Evolutionary conservation across 192 early-diverging fungal genomes (phyloP).

Genomic region (Radiomyces spectabilis): DNA sequence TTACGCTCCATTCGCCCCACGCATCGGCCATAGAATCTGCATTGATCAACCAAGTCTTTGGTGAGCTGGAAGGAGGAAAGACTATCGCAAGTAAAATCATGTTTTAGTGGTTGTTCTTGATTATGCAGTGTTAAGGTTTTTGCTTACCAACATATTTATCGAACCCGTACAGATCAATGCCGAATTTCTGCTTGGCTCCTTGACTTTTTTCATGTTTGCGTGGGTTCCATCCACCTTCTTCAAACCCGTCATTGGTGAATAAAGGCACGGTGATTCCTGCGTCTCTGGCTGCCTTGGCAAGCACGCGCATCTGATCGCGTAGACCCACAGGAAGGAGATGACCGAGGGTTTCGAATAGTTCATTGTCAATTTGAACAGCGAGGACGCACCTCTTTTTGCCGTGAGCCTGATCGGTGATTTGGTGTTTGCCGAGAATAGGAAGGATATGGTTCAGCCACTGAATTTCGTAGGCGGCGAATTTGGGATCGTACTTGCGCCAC

Average conservation of each 20-base stretch:
- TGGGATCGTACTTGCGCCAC: slow-evolving; percentile 59
- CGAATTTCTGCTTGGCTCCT: too few relatives aligned
- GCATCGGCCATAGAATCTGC: slow-evolving; percentile 18
- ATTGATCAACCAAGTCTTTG: slow-evolving; percentile 38
- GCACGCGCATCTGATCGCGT: slow-evolving; percentile 73
- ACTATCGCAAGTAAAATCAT: slow-evolving; percentile 23
- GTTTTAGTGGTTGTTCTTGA: too few relatives aligned
- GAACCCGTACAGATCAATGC: slow-evolving; percentile 72
- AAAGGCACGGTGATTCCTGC: slow-evolving; percentile 70
- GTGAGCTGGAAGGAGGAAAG: slow-evolving; percentile 44
- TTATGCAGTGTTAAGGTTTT: too few relatives aligned
- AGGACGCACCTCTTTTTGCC: slow-evolving; percentile 63
- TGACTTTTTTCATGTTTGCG: slow-evolving; percentile 26
- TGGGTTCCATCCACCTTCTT: slow-evolving; percentile 56
- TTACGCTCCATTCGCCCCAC: slow-evolving; percentile 52
- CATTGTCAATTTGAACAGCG: slow-evolving; percentile 78
- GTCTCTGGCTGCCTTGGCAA: slow-evolving; percentile 71
- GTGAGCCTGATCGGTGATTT: slow-evolving; percentile 55
- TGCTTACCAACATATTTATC: slow-evolving; percentile 67
- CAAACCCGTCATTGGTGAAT: slow-evolving; percentile 80
- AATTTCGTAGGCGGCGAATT: slow-evolving; percentile 60
- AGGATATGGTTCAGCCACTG: slow-evolving; percentile 73
- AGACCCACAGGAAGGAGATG: slow-evolving; percentile 62
- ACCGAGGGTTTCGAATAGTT: slow-evolving; percentile 52
- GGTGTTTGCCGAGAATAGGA: slow-evolving; percentile 68